These are phyloP conservation scores for Pistacia integerrima DNA, from an alignment of 345 rosid genomes.

Conservation along the genomic window DNA sequence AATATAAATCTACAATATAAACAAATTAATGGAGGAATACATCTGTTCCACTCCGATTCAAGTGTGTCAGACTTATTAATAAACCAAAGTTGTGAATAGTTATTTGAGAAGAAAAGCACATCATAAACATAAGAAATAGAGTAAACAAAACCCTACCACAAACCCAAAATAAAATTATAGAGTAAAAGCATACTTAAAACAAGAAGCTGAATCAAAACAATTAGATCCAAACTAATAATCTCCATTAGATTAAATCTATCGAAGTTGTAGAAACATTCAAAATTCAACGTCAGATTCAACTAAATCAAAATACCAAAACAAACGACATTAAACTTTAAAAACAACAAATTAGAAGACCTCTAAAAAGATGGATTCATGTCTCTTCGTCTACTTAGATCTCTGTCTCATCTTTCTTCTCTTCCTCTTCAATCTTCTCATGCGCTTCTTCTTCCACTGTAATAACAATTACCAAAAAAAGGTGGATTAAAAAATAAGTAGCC, in stretches of 20 bases:
- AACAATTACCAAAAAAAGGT: too few species aligned
- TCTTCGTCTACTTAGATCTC: conserved; percentile 39
- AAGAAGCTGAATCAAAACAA: too few species aligned
- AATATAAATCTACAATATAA: too few species aligned
- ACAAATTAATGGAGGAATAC: too few species aligned
- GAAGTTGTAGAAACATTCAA: conserved; percentile 7
- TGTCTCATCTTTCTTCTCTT: conserved; percentile 46
- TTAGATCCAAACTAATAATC: conserved; percentile 7
- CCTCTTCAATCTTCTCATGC: conserved; percentile 44
- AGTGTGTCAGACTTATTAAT: too few species aligned
- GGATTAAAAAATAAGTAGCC: too few species aligned
- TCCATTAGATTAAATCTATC: conserved; percentile 15
- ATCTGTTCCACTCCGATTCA: too few species aligned
- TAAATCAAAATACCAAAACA: background rate
- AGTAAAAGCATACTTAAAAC: too few species aligned
- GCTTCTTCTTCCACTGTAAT: conserved; percentile 40
- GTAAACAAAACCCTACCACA: background rate
- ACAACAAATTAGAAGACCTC: conserved; percentile 9
- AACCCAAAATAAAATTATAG: background rate
- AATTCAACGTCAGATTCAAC: conserved; percentile 16
- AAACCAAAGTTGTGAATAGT: too few species aligned
- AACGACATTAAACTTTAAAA: background rate
- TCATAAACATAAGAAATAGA: too few species aligned
- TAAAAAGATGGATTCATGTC: conserved; percentile 13
- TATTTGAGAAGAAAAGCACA: too few species aligned